Evolutionary conservation across 352 stramenopile genomes (phyloP), one percentile per base, ranked within the genome.

Genomic region (Globisporangium heterothallicum): DNA sequence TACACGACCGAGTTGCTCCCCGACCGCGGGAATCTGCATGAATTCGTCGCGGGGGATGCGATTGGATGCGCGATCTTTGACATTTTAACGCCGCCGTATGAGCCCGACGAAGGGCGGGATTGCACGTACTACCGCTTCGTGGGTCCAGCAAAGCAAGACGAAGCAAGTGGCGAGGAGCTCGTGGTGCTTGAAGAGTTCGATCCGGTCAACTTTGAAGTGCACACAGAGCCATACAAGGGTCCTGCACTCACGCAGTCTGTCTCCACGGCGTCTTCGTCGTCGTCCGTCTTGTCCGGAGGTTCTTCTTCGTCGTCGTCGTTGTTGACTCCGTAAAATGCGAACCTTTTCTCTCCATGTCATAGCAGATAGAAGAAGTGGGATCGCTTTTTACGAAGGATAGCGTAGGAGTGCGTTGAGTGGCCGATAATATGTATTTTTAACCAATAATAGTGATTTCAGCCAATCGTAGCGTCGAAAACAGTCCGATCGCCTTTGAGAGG

Each of bases 71-170:
- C 83, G 4, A 86, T 94, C 52, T 80, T 94, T 36, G 83, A 94
- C 70, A 88, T 94, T 49, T 77, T 91, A 45, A 90, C 80, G 19
- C 83, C 83, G n/a, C 83, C 83, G 4, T 94, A 94, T 58, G 75
- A 91, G 43, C 56, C 70, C 6, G 68, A 74, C 12, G 69, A 72
- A 21, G 79, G 71, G 18, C 73, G 79, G 2, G 77, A 91, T 58
- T 91, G 79, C 54, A 85, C 77, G 9, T 91, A 91, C 63, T 91
- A 76, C 61, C 78, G 76, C 16, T 56, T 76, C 36, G 63, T 83
- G 2, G 49, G 70, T n/a, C 10, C 54, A 63, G 13, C 29, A 26
- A 21, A 14, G 19, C 22, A 49, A n/a, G 49, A 58, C n/a, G 49
- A 53, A 16, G 32, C 53, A 9, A 34, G 21, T 14, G 21, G 8